phyloP scores from a whole-genome alignment of 1,139 yeast genomes.

The Debaryomyces sp. region DNA sequence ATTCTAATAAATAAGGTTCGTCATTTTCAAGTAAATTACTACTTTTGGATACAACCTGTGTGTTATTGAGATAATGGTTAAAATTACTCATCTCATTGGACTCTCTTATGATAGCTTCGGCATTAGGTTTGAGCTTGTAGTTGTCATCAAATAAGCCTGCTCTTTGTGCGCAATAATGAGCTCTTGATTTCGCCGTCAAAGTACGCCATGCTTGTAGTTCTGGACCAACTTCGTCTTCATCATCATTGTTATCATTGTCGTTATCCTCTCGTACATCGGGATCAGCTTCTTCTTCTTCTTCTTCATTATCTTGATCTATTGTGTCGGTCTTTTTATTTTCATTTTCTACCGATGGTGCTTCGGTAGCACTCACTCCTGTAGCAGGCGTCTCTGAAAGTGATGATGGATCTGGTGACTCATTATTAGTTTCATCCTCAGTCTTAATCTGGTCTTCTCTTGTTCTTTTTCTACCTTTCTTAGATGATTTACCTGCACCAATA shows the following conservation, averaged over 20 bases:
- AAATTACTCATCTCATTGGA: slow-evolving; percentile 62
- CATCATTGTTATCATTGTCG: slow-evolving; percentile 38
- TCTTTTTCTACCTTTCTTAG: slow-evolving; percentile 48
- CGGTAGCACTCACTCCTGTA: slow-evolving; percentile 10
- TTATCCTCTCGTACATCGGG: slow-evolving; percentile 29
- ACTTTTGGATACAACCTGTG: slow-evolving; percentile 42
- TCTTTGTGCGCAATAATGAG: slow-evolving; percentile 72
- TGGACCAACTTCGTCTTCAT: slow-evolving; percentile 60
- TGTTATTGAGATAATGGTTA: slow-evolving; percentile 48
- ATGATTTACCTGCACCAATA: slow-evolving; percentile 33
- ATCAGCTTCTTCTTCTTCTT: slow-evolving; percentile 26
- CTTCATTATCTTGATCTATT: slow-evolving; percentile 32
- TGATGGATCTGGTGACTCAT: slow-evolving; percentile 16
- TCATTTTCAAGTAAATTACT: slow-evolving; percentile 57
- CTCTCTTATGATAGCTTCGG: slow-evolving; percentile 67
- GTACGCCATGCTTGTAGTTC: slow-evolving; percentile 83
- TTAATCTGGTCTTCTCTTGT: slow-evolving; percentile 41
- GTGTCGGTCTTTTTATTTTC: slow-evolving; percentile 18
- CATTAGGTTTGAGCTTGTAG: slow-evolving; percentile 59
- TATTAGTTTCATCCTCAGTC: slow-evolving; percentile 24
- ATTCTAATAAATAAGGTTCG: slow-evolving; percentile 76
- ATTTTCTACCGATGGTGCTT: slow-evolving; percentile 7
- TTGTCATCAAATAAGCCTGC: slow-evolving; percentile 64
- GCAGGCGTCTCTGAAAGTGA: slow-evolving; percentile 17
- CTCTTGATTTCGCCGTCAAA: slow-evolving; percentile 76